These are phyloP conservation scores for Pelargonium australe DNA, from an alignment of 441 rosid genomes.

Conservation along the genomic window DNA sequence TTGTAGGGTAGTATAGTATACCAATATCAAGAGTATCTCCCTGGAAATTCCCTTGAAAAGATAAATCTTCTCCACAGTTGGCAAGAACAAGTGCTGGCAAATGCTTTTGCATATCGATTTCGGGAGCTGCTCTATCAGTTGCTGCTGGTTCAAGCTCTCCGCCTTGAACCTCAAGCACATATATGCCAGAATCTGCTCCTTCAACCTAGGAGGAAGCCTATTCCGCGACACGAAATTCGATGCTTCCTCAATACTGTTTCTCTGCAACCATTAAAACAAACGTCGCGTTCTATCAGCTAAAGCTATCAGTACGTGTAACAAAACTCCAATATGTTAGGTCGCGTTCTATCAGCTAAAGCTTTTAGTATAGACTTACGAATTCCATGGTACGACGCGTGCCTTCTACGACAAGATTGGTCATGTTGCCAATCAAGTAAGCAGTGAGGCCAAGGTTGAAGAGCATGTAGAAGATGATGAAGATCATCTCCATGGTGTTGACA, in stretches of 20 bases:
- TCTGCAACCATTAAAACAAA: constrained; percentile 31
- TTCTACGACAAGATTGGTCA: constrained; percentile 69
- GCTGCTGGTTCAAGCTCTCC: constrained; percentile 62
- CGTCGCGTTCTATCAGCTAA: not conserved
- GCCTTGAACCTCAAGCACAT: constrained; percentile 69
- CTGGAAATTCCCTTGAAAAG: constrained; percentile 47
- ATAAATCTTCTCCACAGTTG: constrained; percentile 47
- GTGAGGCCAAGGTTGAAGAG: constrained; percentile 68
- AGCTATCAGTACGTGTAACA: not conserved
- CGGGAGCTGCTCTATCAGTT: constrained; percentile 58
- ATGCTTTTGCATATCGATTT: constrained; percentile 65
- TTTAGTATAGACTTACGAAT: constrained; percentile 37
- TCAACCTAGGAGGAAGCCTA: constrained; percentile 42
- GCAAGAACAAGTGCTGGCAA: constrained; percentile 59
- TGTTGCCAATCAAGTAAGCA: constrained; percentile 64
- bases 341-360: not conserved
- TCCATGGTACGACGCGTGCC: constrained; percentile 80
- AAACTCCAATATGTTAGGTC: no score
- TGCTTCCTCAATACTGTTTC: constrained; percentile 58
- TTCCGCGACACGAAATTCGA: constrained; percentile 52
- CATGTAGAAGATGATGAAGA: constrained; percentile 53
- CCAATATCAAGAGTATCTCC: constrained; percentile 48
- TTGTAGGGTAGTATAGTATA: constrained; percentile 12
- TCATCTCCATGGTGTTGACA: constrained; percentile 54
- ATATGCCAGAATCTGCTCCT: constrained; percentile 57